Base-by-base conservation (phyloP, 768 basidiomycete species). In the Serpula lacrymans region DNA sequence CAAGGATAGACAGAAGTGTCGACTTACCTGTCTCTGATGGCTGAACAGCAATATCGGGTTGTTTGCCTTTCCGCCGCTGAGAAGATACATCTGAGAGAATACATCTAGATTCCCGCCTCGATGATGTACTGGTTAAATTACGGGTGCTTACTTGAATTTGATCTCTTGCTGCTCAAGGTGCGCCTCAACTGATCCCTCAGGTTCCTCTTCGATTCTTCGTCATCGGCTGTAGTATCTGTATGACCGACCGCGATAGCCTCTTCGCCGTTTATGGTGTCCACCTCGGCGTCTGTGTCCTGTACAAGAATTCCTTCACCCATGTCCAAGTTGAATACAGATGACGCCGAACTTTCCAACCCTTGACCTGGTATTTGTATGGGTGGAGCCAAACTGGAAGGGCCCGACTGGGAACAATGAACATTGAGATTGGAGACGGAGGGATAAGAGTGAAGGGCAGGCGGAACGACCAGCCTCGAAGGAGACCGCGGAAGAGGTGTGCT, bases 141-240 rank as follows among this genome's bases (percentile, higher is more conserved):
- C 14, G 34, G 3, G 8, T 2, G 42, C 64, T 45, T 43, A 80
- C 81, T 82, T 60, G 71, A 49, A 34, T 65, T 69, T 13, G 71
- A 68, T 27, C 65, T 69, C 55, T 69, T 71, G 42, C 69, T 69
- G 50, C 62, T 81, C 39, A 90, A 62, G 3, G 84, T 88, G 44
- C 71, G 73, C 58, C 83, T 71, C 24, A 89, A 60, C 43, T 88
- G 84, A 46, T 87, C 86, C 34, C 88, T 74, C 29, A 89, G 63
- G 18, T 59, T 64, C 58, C 74, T 78, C 66, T 81, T 84, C 37
- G 77, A 77, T 34, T 74, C 74, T 49, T 80, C 83, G 48, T 76
- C 75, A 8, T 53, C 56, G 11, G 61, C 63, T 21, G 61, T 54
- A 16, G 64, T 61, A 27, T 70, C 68, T 26, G 72, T 59, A 37